These are phyloP conservation scores for Colletotrichum australisinense DNA, from an alignment of 2,329 filamentous ascomycete species.

Conservation along the genomic window DNA sequence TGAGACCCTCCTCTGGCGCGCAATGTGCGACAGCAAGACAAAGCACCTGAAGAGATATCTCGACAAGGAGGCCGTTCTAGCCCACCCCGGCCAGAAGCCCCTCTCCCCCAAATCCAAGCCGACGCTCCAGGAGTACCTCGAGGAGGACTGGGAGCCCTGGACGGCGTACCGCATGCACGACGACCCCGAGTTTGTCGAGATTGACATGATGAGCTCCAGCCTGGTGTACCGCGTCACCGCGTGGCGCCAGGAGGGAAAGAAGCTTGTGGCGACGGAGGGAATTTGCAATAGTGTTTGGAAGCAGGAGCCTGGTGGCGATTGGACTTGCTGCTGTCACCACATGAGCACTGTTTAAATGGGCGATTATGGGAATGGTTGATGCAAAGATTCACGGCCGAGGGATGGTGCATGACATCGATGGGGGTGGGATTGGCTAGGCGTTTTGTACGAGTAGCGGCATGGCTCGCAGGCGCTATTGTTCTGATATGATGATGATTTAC, in stretches of 20 bases:
- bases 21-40: conserved; percentile 46
- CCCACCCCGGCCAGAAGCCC: conserved; percentile 45
- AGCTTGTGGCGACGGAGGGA: conserved; percentile 47
- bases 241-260: conserved; percentile 42
- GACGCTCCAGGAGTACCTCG: conserved; percentile 45
- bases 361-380: background rate
- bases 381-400: background rate
- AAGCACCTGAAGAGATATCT: conserved; percentile 47
- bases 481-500: background rate
- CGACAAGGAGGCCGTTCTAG: conserved; percentile 47
- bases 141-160: conserved; percentile 48
- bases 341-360: conserved; percentile 38
- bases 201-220: conserved; percentile 49
- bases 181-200: conserved; percentile 50
- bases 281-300: conserved; percentile 48
- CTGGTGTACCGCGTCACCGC: conserved; percentile 47
- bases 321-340: conserved; percentile 48
- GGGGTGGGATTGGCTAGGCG: background rate
- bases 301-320: conserved; percentile 48
- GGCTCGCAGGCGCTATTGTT: conserved; percentile 3
- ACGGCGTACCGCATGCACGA: conserved; percentile 50
- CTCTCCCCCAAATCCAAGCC: conserved; percentile 46
- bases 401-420: background rate
- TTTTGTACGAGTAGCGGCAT: conserved; percentile 31
- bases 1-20: conserved; percentile 48